Percentiles rank a stretch among this genome's conserved stretches.
phyloP scores from a whole-genome alignment of 257 asterid species.

The Lantana camara region DNA sequence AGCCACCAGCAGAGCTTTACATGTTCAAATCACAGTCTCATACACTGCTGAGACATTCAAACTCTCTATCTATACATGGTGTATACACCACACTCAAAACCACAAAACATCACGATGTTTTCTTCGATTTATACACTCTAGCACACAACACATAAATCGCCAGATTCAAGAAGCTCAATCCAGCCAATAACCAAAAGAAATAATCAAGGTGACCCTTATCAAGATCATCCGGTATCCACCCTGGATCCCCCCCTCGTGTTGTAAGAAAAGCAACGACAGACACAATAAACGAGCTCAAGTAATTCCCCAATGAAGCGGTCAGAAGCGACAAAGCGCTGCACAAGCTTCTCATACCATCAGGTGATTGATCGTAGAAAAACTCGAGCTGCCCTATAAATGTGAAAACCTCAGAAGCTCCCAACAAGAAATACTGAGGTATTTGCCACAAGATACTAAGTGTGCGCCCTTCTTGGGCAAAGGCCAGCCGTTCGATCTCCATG shows the following conservation, averaged over 20 bases:
- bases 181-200: conserved; percentile 88
- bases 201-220: conserved; percentile 82
- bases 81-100: no score
- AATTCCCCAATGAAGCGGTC: conserved; percentile 70
- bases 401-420: conserved; percentile 86
- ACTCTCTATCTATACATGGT: no score
- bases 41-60: no score
- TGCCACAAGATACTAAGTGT: conserved; percentile 71
- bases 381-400: conserved; percentile 82
- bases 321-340: conserved; percentile 78
- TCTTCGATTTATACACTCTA: conserved; percentile 68
- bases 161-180: conserved; percentile 69
- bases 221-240: conserved; percentile 93
- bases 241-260: conserved; percentile 63
- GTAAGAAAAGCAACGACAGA: conserved; percentile 69
- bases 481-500: conserved; percentile 65
- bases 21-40: no score
- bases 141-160: conserved; percentile 67
- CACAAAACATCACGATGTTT: conserved; percentile 42
- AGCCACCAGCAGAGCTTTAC: no score
- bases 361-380: conserved; percentile 92
- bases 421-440: conserved; percentile 69
- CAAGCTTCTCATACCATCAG: conserved; percentile 95
- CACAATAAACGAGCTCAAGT: conserved; percentile 74
- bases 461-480: conserved; percentile 60